Evolutionary conservation across 805 yeast genomes (phyloP).

Genomic region (Ascoidea asiatica): DNA sequence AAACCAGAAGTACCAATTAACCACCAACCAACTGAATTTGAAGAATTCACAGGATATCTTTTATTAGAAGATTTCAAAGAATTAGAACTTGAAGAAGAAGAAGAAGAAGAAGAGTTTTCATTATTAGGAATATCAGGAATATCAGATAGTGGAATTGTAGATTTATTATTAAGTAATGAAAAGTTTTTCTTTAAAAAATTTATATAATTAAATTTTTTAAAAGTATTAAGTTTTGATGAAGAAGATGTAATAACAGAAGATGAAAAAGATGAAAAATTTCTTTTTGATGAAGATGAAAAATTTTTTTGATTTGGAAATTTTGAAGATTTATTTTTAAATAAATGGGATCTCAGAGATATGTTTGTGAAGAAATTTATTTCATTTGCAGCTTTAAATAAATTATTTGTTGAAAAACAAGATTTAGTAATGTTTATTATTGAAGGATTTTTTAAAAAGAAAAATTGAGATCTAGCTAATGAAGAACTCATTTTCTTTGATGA

Average conservation of each 20-base stretch:
- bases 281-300: too few relatives aligned
- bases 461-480: constrained; percentile 33
- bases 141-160: not conserved
- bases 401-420: not conserved
- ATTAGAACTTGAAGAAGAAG: constrained; percentile 2
- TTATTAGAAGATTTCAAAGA: not conserved
- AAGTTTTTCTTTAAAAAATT: too few relatives aligned
- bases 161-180: not conserved
- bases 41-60: constrained; percentile 22
- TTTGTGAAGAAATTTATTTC: too few relatives aligned
- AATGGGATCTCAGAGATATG: too few relatives aligned
- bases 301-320: too few relatives aligned
- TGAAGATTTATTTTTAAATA: too few relatives aligned
- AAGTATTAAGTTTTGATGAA: too few relatives aligned
- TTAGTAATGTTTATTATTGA: constrained; percentile 24
- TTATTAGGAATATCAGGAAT: constrained; percentile 9
- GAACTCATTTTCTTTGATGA: constrained; percentile 8
- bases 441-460: constrained; percentile 44
- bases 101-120: not conserved
- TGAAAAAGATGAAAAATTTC: too few relatives aligned
- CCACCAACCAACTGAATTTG: constrained; percentile 71
- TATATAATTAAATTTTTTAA: too few relatives aligned
- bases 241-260: too few relatives aligned
- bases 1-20: constrained; percentile 74
- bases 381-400: too few relatives aligned